phyloP scores from a whole-genome alignment of 2,329 filamentous ascomycete species.

The Chaetoscypha palmicola region DNA sequence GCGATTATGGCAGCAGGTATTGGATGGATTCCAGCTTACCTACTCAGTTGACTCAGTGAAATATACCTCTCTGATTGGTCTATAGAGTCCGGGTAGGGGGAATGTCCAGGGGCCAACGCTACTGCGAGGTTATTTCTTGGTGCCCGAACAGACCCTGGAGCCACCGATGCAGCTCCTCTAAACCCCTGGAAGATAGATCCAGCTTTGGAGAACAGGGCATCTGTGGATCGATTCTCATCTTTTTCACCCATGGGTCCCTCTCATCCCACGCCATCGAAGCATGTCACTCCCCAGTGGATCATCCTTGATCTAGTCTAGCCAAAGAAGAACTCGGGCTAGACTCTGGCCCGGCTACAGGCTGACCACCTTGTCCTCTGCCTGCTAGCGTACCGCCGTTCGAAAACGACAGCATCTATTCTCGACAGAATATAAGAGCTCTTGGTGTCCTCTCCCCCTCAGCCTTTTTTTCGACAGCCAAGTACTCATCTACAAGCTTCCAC shows the following conservation, averaged over 20 bases:
- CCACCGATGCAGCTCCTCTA: not conserved
- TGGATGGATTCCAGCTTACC: no score
- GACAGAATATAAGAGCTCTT: not conserved
- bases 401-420: not conserved
- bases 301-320: no score
- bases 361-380: not conserved
- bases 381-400: not conserved
- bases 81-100: not conserved
- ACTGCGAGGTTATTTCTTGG: no score
- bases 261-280: not conserved
- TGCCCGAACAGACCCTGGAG: not conserved
- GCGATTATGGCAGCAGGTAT: no score
- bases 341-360: not conserved
- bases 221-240: not conserved
- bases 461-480: not conserved
- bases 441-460: not conserved
- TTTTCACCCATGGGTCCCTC: not conserved
- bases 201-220: not conserved
- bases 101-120: not conserved
- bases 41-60: not conserved
- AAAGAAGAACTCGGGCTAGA: not conserved
- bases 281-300: not conserved
- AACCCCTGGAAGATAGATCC: not conserved
- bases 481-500: constrained; percentile 1
- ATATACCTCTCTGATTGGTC: not conserved